Base-by-base conservation (phyloP, 805 yeast species). In the Metschnikowia vanudenii region DNA sequence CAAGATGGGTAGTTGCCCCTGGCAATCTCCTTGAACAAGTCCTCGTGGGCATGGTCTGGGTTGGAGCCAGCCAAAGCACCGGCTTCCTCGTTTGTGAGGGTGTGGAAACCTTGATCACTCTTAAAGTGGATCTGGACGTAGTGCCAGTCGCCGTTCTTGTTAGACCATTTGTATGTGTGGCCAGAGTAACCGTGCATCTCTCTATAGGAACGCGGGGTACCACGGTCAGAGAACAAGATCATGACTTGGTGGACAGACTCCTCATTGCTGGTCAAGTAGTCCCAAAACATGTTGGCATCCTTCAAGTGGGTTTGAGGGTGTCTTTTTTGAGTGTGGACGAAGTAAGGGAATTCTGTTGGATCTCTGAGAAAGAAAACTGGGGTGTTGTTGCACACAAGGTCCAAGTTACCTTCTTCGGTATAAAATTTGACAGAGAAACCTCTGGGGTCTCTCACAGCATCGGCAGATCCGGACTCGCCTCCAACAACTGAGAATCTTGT, bases 251-350 rank as follows among this genome's bases (percentile, higher is more conserved):
- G 94, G 51, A 78, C 67, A 20, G 89, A 74, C 69, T 86, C 95
- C 60, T 76, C 87, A 66, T 86, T 86, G 59, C 76, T 73, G 30
- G 85, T 78, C 62, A 85, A 75, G 64, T 84, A 87, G 68, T 87
- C 92, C 95, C 95, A 87, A 66, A 85, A 85, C 86, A 82, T 82
- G 68, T 84, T 78, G 16, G 92, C 76, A 65, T 86, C 94, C 67
- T 84, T 84, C 67, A 84, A 72, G 68, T 86, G 86, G 35, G 90
- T 85, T 64, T 83, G 49, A 3, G 95, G 94, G 70, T 84, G 78
- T 71, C 95, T 79, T 81, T 88, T 87, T 68, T 88, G 96, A 17
- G 96, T 85, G 69, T 88, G 96, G 62, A 88, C 88, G 62, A 88
- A 87, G 61, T 83, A 88, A 39, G 95, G 94, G 74, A 88, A 88